Evolutionary conservation across 805 yeast species (phyloP).

Genomic region (Pichia insulana): DNA sequence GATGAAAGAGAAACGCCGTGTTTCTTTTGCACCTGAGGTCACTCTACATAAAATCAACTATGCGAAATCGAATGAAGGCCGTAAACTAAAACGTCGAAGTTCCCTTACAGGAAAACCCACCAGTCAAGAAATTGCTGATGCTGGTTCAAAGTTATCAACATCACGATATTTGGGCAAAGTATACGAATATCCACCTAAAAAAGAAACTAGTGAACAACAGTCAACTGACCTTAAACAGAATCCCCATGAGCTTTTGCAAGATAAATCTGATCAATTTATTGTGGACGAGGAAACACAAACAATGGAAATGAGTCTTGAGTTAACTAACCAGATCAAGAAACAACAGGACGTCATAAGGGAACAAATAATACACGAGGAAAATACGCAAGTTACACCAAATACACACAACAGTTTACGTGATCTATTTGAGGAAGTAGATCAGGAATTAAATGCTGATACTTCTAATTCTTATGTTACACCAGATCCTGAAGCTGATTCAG

Average conservation of each 20-base stretch:
- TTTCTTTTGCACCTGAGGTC: constrained; percentile 71
- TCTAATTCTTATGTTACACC: not conserved
- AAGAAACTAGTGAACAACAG: too few species aligned
- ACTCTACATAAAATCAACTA: constrained; percentile 42
- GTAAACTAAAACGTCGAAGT: constrained; percentile 5
- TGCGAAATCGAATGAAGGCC: constrained; percentile 6
- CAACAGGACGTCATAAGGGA: constrained; percentile 10
- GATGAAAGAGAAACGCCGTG: constrained; percentile 38
- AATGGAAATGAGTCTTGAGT: constrained; percentile 22
- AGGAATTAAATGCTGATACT: constrained; percentile 1
- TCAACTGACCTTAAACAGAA: constrained; percentile 5
- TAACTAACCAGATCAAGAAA: constrained; percentile 17
- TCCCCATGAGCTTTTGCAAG: not conserved
- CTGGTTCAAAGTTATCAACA: constrained; percentile 1
- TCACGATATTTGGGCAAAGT: constrained; percentile 4
- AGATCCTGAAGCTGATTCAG: not conserved
- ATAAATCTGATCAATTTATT: constrained; percentile 3
- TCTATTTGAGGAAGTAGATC: constrained; percentile 9
- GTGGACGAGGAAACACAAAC: constrained; percentile 23
- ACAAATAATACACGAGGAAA: constrained; percentile 2
- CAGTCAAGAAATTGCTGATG: not conserved
- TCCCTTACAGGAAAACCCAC: constrained; percentile 1
- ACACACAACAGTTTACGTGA: constrained; percentile 6
- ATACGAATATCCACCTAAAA: constrained; percentile 5
- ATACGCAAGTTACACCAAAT: not conserved